A percentile compares a stretch with the other conserved stretches of the same genome.
These are phyloP conservation scores for Marsdenia floribunda DNA, from an alignment of 257 asterid species.

Conservation along the genomic window DNA sequence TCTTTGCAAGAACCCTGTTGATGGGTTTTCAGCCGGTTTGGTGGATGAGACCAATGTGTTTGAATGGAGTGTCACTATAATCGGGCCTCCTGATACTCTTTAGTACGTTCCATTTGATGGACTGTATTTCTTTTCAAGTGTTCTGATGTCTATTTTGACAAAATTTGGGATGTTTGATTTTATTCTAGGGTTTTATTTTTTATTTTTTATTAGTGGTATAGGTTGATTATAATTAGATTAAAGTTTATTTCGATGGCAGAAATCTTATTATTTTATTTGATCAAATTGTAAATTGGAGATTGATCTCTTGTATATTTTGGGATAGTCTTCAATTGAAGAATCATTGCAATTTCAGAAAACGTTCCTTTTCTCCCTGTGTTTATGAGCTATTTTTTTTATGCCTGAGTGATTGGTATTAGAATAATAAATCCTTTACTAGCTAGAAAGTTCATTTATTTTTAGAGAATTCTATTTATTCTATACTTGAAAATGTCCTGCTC, in stretches of 20 bases:
- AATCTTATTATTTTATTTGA: background rate
- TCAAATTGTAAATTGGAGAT: background rate
- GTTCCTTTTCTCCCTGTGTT: background rate
- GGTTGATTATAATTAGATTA: background rate
- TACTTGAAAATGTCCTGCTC: background rate
- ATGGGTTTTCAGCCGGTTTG: constrained; percentile 85
- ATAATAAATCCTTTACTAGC: background rate
- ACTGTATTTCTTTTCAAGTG: background rate
- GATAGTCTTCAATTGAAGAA: background rate
- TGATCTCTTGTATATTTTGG: background rate
- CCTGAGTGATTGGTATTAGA: background rate
- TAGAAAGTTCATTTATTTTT: background rate
- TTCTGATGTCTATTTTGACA: background rate
- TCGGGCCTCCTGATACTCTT: constrained; percentile 83
- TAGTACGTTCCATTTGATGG: constrained; percentile 11
- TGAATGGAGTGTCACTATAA: constrained; percentile 81
- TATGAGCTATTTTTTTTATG: background rate
- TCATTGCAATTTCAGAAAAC: background rate
- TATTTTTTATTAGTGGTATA: background rate
- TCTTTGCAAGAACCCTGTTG: constrained; percentile 68
- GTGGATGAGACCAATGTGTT: constrained; percentile 62
- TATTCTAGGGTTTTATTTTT: background rate
- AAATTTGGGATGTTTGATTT: background rate
- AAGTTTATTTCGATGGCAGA: background rate
- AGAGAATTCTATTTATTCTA: background rate